Evolutionary conservation across 306 rosid genomes (phyloP), one percentile per base, ranked within the genome.

Genomic region (Alnus rubra): DNA sequence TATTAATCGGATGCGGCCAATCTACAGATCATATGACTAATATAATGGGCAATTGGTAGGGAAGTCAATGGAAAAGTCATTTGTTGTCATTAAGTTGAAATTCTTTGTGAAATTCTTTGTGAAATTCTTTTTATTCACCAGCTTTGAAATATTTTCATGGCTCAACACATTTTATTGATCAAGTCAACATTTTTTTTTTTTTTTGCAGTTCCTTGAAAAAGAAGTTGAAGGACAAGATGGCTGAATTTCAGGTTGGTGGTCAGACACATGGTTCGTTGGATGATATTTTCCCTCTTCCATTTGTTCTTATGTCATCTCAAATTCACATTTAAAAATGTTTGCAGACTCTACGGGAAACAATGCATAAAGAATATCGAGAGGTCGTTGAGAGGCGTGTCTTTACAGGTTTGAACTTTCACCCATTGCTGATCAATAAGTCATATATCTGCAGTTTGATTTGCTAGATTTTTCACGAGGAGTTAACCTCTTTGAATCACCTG

Each of bases 321-420:
- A 69, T 76, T 74, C 85, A 42, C 23, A 33, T 10, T 11, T 60
- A 53, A 65, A 65, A 79, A 74, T 52, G 69, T 44, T 44, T 85
- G 85, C 87, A 95, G 98, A 84, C 58, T 67, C 84, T 95, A 33
- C 86, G 98, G 83, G 95, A 90, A 86, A 74, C 76, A 70, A 91
- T 95, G 76, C 97, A 95, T 76, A 92, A 88, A 91, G 98, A 91
- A 76, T 90, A 95, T 52, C 90, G 98, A 0, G 98, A 92, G 44
- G 93, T 92, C 74, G 96, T 95, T 19, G 98, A 92, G 98, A 91
- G 98, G 76, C 97, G 98, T 50, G 98, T 95, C 50, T 95, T 84
- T 86, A 92, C 97, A 92, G 98, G 98, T 94, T 83, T 51, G 74
- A 73, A 74, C 79, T 42, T 42, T 74, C 70, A 30, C 71, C 47